A percentile compares a stretch with the other conserved stretches of the same genome.
These are phyloP conservation scores for Lactuca saligna DNA, from an alignment of 129 eudicot species.

Conservation along the genomic window DNA sequence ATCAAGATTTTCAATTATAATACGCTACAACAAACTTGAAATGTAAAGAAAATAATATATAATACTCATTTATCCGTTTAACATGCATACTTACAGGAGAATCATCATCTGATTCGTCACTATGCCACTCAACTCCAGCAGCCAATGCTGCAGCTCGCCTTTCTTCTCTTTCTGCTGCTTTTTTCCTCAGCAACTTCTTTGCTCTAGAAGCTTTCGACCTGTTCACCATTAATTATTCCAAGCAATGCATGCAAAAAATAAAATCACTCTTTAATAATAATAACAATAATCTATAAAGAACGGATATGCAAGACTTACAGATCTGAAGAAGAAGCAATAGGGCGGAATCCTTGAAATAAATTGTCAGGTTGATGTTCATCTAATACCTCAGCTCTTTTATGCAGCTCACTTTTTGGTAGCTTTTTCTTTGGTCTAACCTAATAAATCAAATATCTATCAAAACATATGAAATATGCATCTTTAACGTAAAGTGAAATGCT, in stretches of 20 bases:
- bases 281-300: background rate
- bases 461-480: background rate
- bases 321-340: slow-evolving; percentile 66
- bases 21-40: too few relatives aligned
- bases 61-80: slow-evolving; percentile 13
- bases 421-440: slow-evolving; percentile 54
- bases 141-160: slow-evolving; percentile 75
- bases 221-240: slow-evolving; percentile 4
- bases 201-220: slow-evolving; percentile 88
- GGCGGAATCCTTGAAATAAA: slow-evolving; percentile 64
- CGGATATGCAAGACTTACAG: slow-evolving; percentile 44
- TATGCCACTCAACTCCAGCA: slow-evolving; percentile 83
- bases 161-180: slow-evolving; percentile 49
- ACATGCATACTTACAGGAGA: slow-evolving; percentile 49
- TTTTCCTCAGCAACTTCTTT: slow-evolving; percentile 58
- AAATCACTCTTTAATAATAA: background rate
- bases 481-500: slow-evolving; percentile 6
- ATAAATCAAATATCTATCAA: background rate
- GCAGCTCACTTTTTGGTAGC: slow-evolving; percentile 56
- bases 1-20: too few relatives aligned
- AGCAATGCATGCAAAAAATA: background rate
- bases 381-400: slow-evolving; percentile 62
- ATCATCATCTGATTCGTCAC: slow-evolving; percentile 81
- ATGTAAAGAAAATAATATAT: background rate
- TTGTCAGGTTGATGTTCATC: slow-evolving; percentile 48